Conservation (phyloP, 192 early-diverging fungal species). For the Coemansia sp. region DNA sequence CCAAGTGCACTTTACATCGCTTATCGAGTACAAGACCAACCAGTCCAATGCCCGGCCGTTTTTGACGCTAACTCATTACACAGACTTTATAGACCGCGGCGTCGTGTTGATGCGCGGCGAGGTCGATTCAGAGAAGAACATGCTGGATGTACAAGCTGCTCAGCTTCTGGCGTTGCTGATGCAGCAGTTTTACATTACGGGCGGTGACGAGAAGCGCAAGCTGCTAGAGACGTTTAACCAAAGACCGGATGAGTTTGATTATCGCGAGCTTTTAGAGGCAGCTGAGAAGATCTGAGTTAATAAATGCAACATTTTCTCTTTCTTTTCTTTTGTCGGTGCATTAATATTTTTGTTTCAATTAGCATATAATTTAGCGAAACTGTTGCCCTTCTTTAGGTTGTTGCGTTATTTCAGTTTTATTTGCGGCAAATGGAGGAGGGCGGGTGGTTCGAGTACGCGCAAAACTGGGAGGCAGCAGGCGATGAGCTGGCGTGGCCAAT, state of each 20-base stretch:
- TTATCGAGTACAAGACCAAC: slow-evolving; percentile 88
- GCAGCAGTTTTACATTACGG: slow-evolving; percentile 88
- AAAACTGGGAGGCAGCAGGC: slow-evolving; percentile 23
- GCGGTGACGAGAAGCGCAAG: slow-evolving; percentile 59
- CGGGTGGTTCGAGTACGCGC: slow-evolving; percentile 42
- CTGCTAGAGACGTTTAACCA: slow-evolving; percentile 81
- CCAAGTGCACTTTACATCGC: slow-evolving; percentile 83
- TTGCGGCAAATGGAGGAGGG: slow-evolving; percentile 8
- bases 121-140: slow-evolving; percentile 54
- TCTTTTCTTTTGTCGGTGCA: slow-evolving; percentile 3
- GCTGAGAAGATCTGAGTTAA: slow-evolving; percentile 43
- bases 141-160: slow-evolving; percentile 67
- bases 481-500: slow-evolving; percentile 29
- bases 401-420: background rate
- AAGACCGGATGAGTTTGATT: slow-evolving; percentile 73
- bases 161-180: slow-evolving; percentile 76
- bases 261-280: slow-evolving; percentile 60
- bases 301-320: no score
- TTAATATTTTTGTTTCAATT: slow-evolving; percentile 8
- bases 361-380: background rate
- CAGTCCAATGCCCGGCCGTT: slow-evolving; percentile 73
- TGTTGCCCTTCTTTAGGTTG: no score
- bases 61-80: slow-evolving; percentile 85
- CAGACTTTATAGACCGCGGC: slow-evolving; percentile 79
- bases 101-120: slow-evolving; percentile 92